Conservation (phyloP, 164 flowering plant genomes). For the Macadamia integrifolia region DNA sequence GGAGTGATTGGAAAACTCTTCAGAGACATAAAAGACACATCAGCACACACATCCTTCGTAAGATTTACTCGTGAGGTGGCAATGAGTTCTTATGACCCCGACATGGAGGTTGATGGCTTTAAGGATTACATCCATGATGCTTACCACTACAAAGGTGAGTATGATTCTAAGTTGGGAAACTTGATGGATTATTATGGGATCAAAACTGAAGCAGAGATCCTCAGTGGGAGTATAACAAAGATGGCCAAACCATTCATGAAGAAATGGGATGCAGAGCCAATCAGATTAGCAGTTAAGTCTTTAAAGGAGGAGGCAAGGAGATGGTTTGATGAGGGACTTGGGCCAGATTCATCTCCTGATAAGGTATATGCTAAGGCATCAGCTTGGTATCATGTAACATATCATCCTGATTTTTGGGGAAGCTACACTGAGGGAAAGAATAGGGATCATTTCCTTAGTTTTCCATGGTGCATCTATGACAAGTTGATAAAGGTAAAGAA, state of each 20-base stretch:
- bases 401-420: constrained; percentile 51
- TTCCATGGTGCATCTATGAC: constrained; percentile 26
- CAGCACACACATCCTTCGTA: constrained; percentile 2
- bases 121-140: constrained; percentile 49
- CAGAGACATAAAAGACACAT: background rate
- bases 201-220: constrained; percentile 26
- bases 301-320: constrained; percentile 55
- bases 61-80: constrained; percentile 43
- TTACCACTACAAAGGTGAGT: constrained; percentile 38
- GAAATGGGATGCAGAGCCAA: constrained; percentile 47
- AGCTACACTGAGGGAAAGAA: constrained; percentile 48
- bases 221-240: constrained; percentile 51
- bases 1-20: constrained; percentile 57
- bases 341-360: constrained; percentile 10
- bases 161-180: constrained; percentile 52
- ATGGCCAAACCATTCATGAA: constrained; percentile 39
- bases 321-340: constrained; percentile 37
- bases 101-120: constrained; percentile 60
- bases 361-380: constrained; percentile 55
- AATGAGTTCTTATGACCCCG: constrained; percentile 37
- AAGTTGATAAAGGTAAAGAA: constrained; percentile 49
- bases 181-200: constrained; percentile 53
- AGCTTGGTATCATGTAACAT: constrained; percentile 17
- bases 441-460: constrained; percentile 49
- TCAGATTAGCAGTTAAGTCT: constrained; percentile 41